A percentile compares a stretch with the other conserved stretches of the same genome.
Evolutionary conservation across 441 rosid genomes (phyloP).

Genomic region (Populus hybrid): DNA sequence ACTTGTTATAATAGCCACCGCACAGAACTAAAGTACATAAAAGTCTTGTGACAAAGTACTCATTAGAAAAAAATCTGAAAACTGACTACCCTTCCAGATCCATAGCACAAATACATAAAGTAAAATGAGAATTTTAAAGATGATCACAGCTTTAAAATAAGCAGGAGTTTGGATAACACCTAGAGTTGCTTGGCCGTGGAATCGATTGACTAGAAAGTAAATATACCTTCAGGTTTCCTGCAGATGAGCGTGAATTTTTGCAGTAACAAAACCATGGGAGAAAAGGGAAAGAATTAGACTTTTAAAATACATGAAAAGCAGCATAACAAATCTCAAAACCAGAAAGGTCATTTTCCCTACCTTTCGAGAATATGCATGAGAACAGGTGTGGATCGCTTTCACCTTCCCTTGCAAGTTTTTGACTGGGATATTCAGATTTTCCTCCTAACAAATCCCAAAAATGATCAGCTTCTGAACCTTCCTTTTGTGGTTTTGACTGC

Average conservation of each 20-base stretch:
- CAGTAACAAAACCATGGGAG: conserved; percentile 23
- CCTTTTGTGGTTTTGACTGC: conserved; percentile 78
- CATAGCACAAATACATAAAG: conserved; percentile 38
- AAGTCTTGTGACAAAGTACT: not conserved
- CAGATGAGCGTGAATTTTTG: conserved; percentile 26
- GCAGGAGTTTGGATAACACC: conserved; percentile 8
- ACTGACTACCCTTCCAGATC: conserved; percentile 19
- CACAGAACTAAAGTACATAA: not conserved
- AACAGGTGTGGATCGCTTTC: conserved; percentile 95
- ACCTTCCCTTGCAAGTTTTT: conserved; percentile 62
- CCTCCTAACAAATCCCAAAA: conserved; percentile 94
- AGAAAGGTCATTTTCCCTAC: conserved; percentile 29
- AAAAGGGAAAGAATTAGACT: conserved; percentile 20
- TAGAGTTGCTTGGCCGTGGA: not conserved
- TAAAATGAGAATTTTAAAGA: not conserved
- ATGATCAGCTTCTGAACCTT: conserved; percentile 85
- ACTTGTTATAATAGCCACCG: conserved; percentile 30
- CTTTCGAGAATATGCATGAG: conserved; percentile 70
- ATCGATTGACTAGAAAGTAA: conserved; percentile 7
- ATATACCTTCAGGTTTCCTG: conserved; percentile 82
- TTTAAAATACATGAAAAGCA: conserved; percentile 10
- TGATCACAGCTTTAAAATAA: not conserved
- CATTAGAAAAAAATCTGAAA: not conserved
- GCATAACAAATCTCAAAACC: not conserved
- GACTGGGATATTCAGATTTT: conserved; percentile 58